Evolutionary conservation across 495 filamentous ascomycete species (phyloP).

Genomic region (Achaetomiella virescens): DNA sequence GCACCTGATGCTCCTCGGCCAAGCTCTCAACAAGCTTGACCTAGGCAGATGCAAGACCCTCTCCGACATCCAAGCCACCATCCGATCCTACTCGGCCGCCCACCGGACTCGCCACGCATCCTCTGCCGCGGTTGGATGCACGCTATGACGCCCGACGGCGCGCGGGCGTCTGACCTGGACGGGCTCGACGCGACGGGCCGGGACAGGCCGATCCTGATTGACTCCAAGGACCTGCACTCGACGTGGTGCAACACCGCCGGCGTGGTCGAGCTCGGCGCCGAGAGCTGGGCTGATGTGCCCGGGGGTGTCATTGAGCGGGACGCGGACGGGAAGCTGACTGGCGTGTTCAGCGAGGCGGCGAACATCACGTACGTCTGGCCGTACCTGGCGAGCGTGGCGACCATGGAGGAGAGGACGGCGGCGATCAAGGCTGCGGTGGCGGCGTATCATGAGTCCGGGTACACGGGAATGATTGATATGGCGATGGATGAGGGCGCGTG

Average conservation of each 20-base stretch:
- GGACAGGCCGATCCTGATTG: constrained; percentile 52
- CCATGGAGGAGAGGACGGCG: constrained; percentile 47
- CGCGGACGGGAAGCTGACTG: constrained; percentile 44
- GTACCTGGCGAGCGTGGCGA: constrained; percentile 46
- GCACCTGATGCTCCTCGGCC: constrained; percentile 55
- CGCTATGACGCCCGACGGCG: constrained; percentile 45
- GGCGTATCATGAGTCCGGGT: constrained; percentile 50
- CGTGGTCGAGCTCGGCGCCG: constrained; percentile 45
- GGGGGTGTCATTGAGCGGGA: constrained; percentile 54
- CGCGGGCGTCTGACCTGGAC: constrained; percentile 63
- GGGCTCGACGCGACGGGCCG: constrained; percentile 42
- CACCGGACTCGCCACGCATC: constrained; percentile 47
- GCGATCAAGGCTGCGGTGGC: constrained; percentile 44
- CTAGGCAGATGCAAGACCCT: constrained; percentile 50
- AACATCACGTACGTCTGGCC: constrained; percentile 54
- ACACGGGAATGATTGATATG: constrained; percentile 63
- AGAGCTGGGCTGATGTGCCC: constrained; percentile 44
- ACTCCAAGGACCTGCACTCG: constrained; percentile 58
- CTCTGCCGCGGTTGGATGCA: constrained; percentile 59
- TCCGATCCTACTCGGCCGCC: constrained; percentile 44
- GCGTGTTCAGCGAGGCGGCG: constrained; percentile 54
- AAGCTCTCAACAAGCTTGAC: constrained; percentile 51
- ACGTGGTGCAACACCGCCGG: constrained; percentile 56
- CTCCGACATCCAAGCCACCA: constrained; percentile 45
- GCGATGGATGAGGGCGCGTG: constrained; percentile 61